Evolutionary conservation across 129 eudicot genomes (phyloP).

Genomic region (Gnaphalium uliginosum): DNA sequence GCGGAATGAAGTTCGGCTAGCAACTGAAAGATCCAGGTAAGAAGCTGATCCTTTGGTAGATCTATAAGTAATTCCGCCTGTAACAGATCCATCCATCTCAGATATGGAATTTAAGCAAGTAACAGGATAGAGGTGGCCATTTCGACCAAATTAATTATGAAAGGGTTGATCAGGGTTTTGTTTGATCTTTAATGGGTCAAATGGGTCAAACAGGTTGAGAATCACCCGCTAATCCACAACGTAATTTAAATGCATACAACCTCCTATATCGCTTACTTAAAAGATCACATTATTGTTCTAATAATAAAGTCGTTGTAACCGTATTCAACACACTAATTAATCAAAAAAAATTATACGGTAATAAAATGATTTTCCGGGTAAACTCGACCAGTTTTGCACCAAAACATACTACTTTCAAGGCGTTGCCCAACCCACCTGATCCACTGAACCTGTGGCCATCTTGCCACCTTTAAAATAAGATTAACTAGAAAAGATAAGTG

Average conservation of each 20-base stretch:
- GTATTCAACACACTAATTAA: background rate
- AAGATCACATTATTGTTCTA: background rate
- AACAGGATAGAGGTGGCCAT: slow-evolving; percentile 7
- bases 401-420: background rate
- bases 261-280: background rate
- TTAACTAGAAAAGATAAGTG: background rate
- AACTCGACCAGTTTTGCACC: background rate
- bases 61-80: slow-evolving; percentile 93
- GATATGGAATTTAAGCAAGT: slow-evolving; percentile 1
- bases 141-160: background rate
- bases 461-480: background rate
- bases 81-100: slow-evolving; percentile 15
- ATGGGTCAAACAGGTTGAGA: background rate
- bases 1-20: slow-evolving; percentile 79
- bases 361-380: background rate
- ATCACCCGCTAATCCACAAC: background rate
- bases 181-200: background rate
- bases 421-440: background rate
- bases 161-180: background rate
- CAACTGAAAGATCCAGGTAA: slow-evolving; percentile 89
- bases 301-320: background rate
- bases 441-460: background rate
- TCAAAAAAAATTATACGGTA: background rate
- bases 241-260: background rate
- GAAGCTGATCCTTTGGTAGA: slow-evolving; percentile 89